Base-by-base conservation (phyloP, 768 basidiomycete species). In the Lanmaoa pseudosensibilis region DNA sequence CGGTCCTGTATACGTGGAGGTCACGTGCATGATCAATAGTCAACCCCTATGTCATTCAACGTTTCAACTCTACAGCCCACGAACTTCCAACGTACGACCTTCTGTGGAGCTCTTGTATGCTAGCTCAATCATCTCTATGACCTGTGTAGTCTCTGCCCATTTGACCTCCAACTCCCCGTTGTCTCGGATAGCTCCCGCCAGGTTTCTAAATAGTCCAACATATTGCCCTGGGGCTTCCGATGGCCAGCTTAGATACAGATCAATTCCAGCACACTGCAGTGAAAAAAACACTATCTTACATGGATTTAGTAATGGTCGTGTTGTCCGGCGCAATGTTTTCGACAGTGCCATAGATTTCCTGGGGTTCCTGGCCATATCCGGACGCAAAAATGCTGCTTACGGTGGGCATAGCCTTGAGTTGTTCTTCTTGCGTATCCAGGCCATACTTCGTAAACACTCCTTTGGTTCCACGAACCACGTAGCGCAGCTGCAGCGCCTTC, bases 371-470 rank as follows among this genome's bases (percentile, higher is more conserved):
- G 12, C 88, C 90, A 60, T 82, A 87, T 27, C 68, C 67, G 5
- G 71, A 57, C 44, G 75, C 74, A 58, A 80, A 66, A 39, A 83
- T 82, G 12, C 70, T 75, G 16, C 64, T 69, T 25, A 83, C 81
- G 5, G 74, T 70, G 10, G 79, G 65, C 48, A 85, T 81, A 12
- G 69, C 77, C 65, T 84, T 85, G 48, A 92, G 80, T 60, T 90
- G 86, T 50, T 84, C 83, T 72, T 94, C 92, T 67, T 94, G 92
- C 3, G 83, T 73, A 69, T 93, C 92, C 21, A 90, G 69, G 6
- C 91, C 91, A 64, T 79, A 81, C 71, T 96, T 94, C 55, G 80
- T 76, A 72, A 81, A 93, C 3, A 84, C 81, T 27, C 89, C 91
- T 57, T 79, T 78, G 23, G 83, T 83, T 40, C 91, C 90, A 51